Conservation (phyloP, 441 rosid genomes). For the Jatropha multifida region DNA sequence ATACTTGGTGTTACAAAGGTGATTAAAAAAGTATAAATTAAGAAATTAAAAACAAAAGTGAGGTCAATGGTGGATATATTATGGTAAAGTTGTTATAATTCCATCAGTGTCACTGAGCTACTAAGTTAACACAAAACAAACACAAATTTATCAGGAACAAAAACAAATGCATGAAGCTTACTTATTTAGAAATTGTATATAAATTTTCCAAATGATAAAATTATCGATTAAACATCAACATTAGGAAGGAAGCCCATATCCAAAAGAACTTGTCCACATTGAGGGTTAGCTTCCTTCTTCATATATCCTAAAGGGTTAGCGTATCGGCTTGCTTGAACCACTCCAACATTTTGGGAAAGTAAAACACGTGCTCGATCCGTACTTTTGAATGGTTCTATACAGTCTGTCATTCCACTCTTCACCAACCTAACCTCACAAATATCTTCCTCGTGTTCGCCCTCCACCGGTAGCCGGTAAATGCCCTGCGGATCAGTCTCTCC, state of each 20-base stretch:
- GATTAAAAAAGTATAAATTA: too few species aligned
- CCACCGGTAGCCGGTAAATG: constrained; percentile 26
- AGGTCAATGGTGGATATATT: too few species aligned
- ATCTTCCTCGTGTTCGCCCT: constrained; percentile 44
- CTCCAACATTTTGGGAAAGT: constrained; percentile 35
- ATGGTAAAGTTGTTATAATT: too few species aligned
- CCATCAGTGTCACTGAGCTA: too few species aligned
- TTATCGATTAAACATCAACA: background rate
- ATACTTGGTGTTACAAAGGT: too few species aligned
- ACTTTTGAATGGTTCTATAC: constrained; percentile 8
- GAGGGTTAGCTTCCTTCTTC: constrained; percentile 20
- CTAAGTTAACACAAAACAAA: too few species aligned
- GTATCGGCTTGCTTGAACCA: constrained; percentile 23
- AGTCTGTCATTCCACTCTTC: constrained; percentile 25
- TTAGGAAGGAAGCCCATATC: constrained; percentile 38
- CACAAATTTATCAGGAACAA: too few species aligned
- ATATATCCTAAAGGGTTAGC: constrained; percentile 40
- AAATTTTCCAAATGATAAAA: background rate
- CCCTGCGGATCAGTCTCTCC: constrained; percentile 29
- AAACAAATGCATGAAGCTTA: background rate
- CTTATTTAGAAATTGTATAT: background rate
- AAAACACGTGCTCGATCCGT: constrained; percentile 30
- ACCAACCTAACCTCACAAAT: constrained; percentile 37
- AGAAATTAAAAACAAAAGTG: too few species aligned
- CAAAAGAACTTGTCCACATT: constrained; percentile 30